Conservation (phyloP, 768 basidiomycete genomes). For the Russula griseocarnosa region DNA sequence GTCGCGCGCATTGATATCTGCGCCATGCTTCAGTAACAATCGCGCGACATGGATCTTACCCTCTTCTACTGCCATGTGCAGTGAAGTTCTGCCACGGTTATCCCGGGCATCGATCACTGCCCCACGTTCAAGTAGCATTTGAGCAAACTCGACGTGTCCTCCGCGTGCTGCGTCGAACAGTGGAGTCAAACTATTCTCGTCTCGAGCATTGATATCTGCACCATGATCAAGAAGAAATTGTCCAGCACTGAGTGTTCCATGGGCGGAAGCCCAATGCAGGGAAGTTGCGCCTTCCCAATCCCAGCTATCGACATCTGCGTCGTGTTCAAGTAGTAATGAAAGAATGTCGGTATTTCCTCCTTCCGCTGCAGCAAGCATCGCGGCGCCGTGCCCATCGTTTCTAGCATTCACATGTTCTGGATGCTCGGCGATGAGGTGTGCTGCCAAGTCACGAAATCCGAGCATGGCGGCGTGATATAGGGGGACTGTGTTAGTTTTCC, state of each 20-base stretch:
- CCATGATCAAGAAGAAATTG: neutral
- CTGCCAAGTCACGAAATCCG: neutral
- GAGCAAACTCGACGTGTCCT: too few species aligned
- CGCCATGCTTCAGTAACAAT: neutral
- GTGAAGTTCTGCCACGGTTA: too few species aligned
- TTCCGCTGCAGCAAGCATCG: neutral
- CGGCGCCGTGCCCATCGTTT: fast-evolving
- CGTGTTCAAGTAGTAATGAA: neutral
- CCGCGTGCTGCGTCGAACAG: too few species aligned
- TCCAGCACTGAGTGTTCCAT: neutral
- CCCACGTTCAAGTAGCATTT: too few species aligned
- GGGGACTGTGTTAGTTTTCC: neutral
- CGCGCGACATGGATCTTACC: neutral
- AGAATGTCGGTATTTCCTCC: neutral
- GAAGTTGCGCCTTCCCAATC: neutral
- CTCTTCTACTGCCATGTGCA: too few species aligned
- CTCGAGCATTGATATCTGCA: neutral
- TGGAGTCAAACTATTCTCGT: neutral
- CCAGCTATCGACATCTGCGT: neutral
- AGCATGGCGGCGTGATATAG: neutral
- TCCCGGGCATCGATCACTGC: too few species aligned
- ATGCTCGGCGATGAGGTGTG: neutral
- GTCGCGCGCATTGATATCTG: neutral
- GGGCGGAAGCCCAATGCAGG: neutral
- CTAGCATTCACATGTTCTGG: neutral